Conservation (phyloP, 208 protist species). For the Acanthamoeba rhysodes region DNA sequence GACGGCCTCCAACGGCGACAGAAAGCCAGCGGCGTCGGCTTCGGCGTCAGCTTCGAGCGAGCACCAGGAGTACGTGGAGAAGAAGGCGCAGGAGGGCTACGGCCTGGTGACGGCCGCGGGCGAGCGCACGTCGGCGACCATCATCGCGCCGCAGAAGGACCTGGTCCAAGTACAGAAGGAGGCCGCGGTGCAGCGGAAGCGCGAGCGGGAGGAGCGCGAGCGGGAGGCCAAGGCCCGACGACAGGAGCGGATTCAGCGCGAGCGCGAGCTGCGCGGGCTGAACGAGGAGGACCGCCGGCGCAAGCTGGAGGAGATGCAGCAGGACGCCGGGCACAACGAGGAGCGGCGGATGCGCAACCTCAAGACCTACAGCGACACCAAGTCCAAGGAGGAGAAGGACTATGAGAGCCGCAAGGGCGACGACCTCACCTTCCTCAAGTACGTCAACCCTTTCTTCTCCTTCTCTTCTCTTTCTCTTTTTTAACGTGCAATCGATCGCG, state of each 20-base stretch:
- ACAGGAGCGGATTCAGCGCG: not conserved
- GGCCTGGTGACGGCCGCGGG: not conserved
- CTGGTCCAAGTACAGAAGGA: not conserved
- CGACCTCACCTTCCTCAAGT: constrained; percentile 37
- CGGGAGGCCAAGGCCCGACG: constrained; percentile 10
- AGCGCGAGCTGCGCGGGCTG: constrained; percentile 15
- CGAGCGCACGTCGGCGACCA: not conserved
- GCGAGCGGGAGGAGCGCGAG: constrained; percentile 16
- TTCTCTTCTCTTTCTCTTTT: not conserved
- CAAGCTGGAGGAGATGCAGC: constrained; percentile 15
- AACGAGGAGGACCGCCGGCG: not conserved
- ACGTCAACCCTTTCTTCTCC: not conserved
- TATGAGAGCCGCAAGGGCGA: constrained; percentile 23
- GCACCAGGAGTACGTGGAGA: constrained; percentile 21
- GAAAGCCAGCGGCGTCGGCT: not conserved
- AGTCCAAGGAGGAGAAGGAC: constrained; percentile 2
- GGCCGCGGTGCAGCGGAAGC: not conserved
- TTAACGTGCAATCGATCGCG: not conserved
- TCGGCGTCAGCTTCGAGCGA: not conserved
- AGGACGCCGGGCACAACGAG: constrained; percentile 39
- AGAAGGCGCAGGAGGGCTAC: constrained; percentile 28
- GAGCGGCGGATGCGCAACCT: constrained; percentile 48
- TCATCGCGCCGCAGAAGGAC: constrained; percentile 23
- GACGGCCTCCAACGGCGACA: not conserved
- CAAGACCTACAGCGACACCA: constrained; percentile 9